phyloP scores from a whole-genome alignment of 1,284 basidiomycete species.

The Tremellales sp. region DNA sequence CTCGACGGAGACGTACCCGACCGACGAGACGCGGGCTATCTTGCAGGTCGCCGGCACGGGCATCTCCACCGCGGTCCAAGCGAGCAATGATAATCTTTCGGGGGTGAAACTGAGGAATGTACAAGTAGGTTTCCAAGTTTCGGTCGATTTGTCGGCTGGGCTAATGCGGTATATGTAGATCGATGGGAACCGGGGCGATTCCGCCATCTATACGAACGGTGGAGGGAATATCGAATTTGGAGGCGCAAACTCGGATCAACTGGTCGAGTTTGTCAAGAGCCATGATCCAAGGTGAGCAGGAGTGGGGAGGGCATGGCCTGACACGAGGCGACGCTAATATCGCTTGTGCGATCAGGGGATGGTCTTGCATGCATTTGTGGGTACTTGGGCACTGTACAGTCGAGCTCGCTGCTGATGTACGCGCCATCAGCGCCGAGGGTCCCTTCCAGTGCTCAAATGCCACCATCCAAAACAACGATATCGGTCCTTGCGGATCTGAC shows the following conservation, averaged over 20 bases:
- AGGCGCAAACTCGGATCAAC: slow-evolving; percentile 40
- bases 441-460: slow-evolving; percentile 59
- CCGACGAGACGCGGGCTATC: slow-evolving; percentile 54
- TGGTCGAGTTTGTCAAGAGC: slow-evolving; percentile 39
- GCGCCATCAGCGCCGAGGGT: slow-evolving; percentile 55
- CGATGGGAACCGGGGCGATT: slow-evolving; percentile 41
- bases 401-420: slow-evolving; percentile 10
- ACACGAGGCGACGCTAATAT: too few species aligned
- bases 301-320: too few species aligned
- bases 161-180: slow-evolving; percentile 22
- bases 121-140: slow-evolving; percentile 53
- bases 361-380: slow-evolving; percentile 42
- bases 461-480: slow-evolving; percentile 71
- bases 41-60: slow-evolving; percentile 58
- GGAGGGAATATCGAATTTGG: slow-evolving; percentile 47
- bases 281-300: slow-evolving; percentile 36
- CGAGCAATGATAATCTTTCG: slow-evolving; percentile 57
- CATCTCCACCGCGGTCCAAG: slow-evolving; percentile 63
- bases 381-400: background rate
- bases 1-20: slow-evolving; percentile 69
- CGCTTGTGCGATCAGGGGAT: slow-evolving; percentile 22
- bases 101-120: slow-evolving; percentile 64
- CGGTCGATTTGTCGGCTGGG: background rate
- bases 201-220: slow-evolving; percentile 33
- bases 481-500: slow-evolving; percentile 52